Percentiles rank a stretch among this genome's conserved stretches.
phyloP scores from a whole-genome alignment of 768 basidiomycete species.

The Boletus subcaerulescens region DNA sequence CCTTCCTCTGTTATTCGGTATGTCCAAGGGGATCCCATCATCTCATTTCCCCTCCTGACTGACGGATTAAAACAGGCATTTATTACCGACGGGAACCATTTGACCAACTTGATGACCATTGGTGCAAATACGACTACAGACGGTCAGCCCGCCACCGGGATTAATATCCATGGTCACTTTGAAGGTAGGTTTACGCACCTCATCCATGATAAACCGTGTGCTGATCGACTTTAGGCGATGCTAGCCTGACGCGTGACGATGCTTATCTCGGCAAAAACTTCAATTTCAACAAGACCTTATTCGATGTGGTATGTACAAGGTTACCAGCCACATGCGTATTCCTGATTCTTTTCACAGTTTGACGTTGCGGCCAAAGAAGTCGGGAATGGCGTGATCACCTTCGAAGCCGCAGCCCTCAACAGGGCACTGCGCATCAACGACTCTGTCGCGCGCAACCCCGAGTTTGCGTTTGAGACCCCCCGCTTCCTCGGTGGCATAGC shows the following conservation, averaged over 20 bases:
- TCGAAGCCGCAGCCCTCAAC: too few relatives aligned
- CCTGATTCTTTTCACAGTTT: too few relatives aligned
- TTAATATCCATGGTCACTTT: slow-evolving; percentile 20
- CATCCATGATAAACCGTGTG: background rate
- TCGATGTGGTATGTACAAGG: slow-evolving; percentile 9
- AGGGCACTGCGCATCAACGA: too few relatives aligned
- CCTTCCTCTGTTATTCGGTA: slow-evolving; percentile 18
- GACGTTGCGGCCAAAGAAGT: too few relatives aligned
- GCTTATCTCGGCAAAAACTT: slow-evolving; percentile 21
- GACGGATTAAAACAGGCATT: background rate
- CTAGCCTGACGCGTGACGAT: slow-evolving; percentile 19
- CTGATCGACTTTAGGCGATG: slow-evolving; percentile 13
- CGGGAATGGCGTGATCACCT: too few relatives aligned
- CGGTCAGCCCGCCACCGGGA: slow-evolving; percentile 3
- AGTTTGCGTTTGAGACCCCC: too few relatives aligned
- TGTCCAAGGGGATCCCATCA: background rate
- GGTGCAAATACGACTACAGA: slow-evolving; percentile 17
- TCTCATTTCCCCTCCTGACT: background rate
- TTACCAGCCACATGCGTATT: too few relatives aligned
- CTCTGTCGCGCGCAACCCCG: too few relatives aligned
- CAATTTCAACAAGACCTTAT: slow-evolving; percentile 23
- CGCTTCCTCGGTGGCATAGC: too few relatives aligned
- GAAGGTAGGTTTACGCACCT: slow-evolving; percentile 7
- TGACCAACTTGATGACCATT: slow-evolving; percentile 26
- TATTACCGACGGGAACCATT: slow-evolving; percentile 24